phyloP scores from a whole-genome alignment of 31 red algal genomes.

The Endocladia muricata region DNA sequence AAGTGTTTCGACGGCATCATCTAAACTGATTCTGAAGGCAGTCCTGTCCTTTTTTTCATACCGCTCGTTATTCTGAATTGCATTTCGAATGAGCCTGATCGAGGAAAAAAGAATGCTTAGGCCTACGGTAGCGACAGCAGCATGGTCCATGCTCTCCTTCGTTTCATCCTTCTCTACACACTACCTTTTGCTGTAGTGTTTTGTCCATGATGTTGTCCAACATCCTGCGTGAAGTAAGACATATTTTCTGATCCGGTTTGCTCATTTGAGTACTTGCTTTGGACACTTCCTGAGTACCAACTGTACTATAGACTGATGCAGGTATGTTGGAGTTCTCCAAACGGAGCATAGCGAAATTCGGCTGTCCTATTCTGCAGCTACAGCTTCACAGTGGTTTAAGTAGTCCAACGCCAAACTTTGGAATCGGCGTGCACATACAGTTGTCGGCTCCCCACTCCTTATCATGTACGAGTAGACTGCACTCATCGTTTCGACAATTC shows the following conservation, averaged over 20 bases:
- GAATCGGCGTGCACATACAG: not conserved
- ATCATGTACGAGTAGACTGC: not conserved
- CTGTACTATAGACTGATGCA: constrained; percentile 2
- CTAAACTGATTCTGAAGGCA: not conserved
- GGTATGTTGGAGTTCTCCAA: constrained; percentile 13
- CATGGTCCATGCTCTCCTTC: not conserved
- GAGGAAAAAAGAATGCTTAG: not conserved
- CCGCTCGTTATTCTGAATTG: not conserved
- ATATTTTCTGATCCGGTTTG: not conserved
- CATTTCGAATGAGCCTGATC: not conserved
- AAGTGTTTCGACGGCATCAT: not conserved
- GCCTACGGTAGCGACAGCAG: not conserved
- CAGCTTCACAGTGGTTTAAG: constrained; percentile 10
- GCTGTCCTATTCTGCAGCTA: not conserved
- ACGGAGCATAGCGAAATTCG: constrained; percentile 21
- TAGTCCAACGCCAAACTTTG: constrained; percentile 4
- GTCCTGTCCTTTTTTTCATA: constrained; percentile 5
- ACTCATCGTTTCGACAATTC: constrained; percentile 18
- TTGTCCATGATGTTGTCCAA: not conserved
- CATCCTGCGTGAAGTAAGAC: not conserved
- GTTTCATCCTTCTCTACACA: not conserved
- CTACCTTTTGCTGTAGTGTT: not conserved
- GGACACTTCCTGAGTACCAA: not conserved
- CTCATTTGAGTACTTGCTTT: not conserved
- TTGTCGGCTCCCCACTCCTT: not conserved